A percentile compares a stretch with the other conserved stretches of the same genome.
Conservation (phyloP, 306 rosid genomes). For the Fragaria ananassa region DNA sequence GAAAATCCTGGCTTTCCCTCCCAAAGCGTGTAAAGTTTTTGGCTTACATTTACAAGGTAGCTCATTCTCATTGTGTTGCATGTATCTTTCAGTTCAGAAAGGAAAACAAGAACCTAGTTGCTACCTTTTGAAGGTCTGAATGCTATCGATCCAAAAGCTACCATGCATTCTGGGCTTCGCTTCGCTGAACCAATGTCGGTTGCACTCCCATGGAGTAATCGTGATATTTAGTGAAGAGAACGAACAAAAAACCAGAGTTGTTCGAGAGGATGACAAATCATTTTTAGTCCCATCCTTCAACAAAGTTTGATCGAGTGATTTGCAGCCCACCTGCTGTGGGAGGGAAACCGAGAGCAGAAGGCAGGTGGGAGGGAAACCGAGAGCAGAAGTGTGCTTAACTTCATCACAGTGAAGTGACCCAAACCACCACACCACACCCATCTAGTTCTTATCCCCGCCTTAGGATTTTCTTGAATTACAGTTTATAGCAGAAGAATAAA, state of each 20-base stretch:
- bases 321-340: not conserved
- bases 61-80: not conserved
- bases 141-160: too few relatives aligned
- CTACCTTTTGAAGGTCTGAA: too few relatives aligned
- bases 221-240: not conserved
- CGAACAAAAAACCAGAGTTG: not conserved
- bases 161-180: too few relatives aligned
- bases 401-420: not conserved
- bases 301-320: not conserved
- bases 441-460: too few relatives aligned
- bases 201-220: not conserved
- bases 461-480: too few relatives aligned
- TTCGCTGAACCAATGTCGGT: too few relatives aligned
- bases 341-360: not conserved
- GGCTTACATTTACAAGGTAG: not conserved
- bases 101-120: not conserved
- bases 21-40: conserved; percentile 6
- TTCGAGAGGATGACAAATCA: not conserved
- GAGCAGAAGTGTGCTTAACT: not conserved
- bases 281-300: not conserved
- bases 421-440: not conserved
- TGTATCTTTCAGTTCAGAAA: not conserved
- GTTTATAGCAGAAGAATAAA: not conserved
- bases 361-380: not conserved
- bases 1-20: not conserved